Percentiles rank a stretch among this genome's conserved stretches.
phyloP scores from a whole-genome alignment of 495 filamentous ascomycete genomes.

The Aspergillus nidulans region DNA sequence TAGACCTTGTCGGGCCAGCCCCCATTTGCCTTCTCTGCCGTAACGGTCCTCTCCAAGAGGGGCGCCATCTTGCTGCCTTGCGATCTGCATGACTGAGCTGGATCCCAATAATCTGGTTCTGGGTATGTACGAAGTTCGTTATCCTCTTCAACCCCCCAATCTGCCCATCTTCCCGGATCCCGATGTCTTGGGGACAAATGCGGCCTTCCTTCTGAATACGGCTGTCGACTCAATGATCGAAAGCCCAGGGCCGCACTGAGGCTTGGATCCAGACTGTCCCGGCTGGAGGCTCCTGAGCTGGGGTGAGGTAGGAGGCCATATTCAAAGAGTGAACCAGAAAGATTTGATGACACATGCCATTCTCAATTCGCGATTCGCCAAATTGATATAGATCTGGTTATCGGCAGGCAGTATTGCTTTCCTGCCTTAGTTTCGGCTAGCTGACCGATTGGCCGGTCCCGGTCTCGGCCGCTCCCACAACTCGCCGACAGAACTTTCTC shows the following conservation, averaged over 20 bases:
- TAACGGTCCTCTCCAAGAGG: slow-evolving; percentile 31
- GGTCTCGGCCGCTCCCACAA: too few relatives aligned
- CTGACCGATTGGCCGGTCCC: too few relatives aligned
- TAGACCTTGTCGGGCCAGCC: slow-evolving; percentile 62
- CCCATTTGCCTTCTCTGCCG: slow-evolving; percentile 41
- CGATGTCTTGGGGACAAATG: slow-evolving; percentile 58
- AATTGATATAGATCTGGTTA: too few relatives aligned
- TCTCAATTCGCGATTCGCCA: too few relatives aligned
- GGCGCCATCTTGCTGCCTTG: slow-evolving; percentile 57
- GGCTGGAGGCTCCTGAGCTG: slow-evolving; percentile 4
- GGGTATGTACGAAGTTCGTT: slow-evolving; percentile 49
- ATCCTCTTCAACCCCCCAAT: slow-evolving; percentile 50
- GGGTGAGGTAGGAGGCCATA: neutral
- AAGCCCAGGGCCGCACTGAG: slow-evolving; percentile 21
- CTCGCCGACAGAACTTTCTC: too few relatives aligned
- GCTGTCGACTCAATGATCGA: slow-evolving; percentile 63
- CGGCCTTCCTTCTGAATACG: slow-evolving; percentile 57
- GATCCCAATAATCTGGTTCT: slow-evolving; percentile 57
- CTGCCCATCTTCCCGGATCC: slow-evolving; percentile 61
- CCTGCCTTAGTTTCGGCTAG: too few relatives aligned
- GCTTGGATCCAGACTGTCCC: too few relatives aligned
- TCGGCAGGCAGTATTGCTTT: too few relatives aligned
- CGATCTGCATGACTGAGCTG: slow-evolving; percentile 66
- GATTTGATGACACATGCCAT: too few relatives aligned
- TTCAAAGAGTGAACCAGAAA: too few relatives aligned